Percentiles rank a stretch among this genome's conserved stretches.
These are phyloP conservation scores for Ampelocalamus luodianensis DNA, from an alignment of 176 grass and related monocot genomes.

Conservation along the genomic window DNA sequence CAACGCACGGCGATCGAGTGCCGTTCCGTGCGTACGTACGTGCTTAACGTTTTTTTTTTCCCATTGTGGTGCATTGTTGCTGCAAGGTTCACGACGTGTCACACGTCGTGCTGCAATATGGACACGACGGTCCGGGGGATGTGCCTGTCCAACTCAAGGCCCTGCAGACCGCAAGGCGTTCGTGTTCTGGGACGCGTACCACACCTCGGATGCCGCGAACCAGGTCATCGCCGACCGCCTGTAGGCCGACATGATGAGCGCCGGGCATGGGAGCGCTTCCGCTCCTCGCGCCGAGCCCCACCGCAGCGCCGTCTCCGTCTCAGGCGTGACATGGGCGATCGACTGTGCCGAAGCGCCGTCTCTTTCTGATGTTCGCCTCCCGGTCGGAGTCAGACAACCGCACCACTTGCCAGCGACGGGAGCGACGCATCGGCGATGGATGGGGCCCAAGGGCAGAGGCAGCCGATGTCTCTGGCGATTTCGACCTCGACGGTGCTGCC, in stretches of 20 bases:
- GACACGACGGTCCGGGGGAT: constrained; percentile 67
- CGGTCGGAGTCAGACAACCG: too few relatives aligned
- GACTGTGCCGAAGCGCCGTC: too few relatives aligned
- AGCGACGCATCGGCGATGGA: too few relatives aligned
- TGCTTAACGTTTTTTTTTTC: neutral
- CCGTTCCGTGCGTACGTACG: neutral
- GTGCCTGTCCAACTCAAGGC: constrained; percentile 60
- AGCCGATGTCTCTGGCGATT: too few relatives aligned
- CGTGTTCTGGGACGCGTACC: constrained; percentile 98
- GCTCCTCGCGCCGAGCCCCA: too few relatives aligned
- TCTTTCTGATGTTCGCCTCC: too few relatives aligned
- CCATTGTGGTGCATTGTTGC: neutral
- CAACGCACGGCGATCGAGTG: neutral
- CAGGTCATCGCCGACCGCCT: constrained; percentile 74
- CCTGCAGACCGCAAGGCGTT: constrained; percentile 77
- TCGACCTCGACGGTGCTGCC: too few relatives aligned
- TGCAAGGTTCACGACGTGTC: constrained; percentile 83
- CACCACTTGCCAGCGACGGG: too few relatives aligned
- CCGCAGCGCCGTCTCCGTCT: too few relatives aligned
- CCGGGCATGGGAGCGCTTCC: neutral
- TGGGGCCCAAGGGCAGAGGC: too few relatives aligned
- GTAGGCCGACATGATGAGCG: constrained; percentile 48
- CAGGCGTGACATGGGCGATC: too few relatives aligned
- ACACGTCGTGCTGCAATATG: too few relatives aligned
- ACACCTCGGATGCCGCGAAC: constrained; percentile 87